Base-by-base conservation (phyloP, 179 eudicot genomes). In the Gypsophila paniculata region DNA sequence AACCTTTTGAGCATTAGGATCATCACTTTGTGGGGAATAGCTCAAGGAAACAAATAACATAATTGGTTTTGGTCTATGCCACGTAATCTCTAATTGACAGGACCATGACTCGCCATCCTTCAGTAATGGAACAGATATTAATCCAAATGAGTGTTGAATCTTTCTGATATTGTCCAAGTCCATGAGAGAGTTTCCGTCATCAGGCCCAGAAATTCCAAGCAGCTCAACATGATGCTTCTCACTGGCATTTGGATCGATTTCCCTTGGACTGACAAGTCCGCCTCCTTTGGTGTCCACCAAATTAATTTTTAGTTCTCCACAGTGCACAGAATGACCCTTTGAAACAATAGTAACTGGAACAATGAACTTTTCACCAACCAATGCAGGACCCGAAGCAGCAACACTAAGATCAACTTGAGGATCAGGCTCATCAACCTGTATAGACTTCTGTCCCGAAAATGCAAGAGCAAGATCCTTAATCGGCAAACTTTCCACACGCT, bases 231-330 rank as follows among this genome's bases (percentile, higher is more conserved):
- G 93, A 66, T 87, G 91, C 83, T 78, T 86, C 61, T 85, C 96
- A 0, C 76, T 17, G 22, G 90, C 82, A 67, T 75, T 69, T 42
- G 89, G 80, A 29, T 92, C 91, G 8, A 73, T 79, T 71, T 91
- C 97, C 74, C 90, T 84, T n/a, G 99, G 99, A 83, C 99, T 95
- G 61, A 86, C 89, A 73, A 95, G 88, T 70, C 99, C 96, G 61
- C 90, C 98, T 22, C 96, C 99, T 85, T 85, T 85, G 25, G 93
- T 83, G 76, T 95, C 99, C 70, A 95, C 99, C 46, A 95, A 82
- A 73, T 95, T 95, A 61, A 95, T 87, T 79, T 95, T 92, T 76
- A 95, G 75, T 68, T 95, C 99, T 70, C 99, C 99, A 17, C 88
- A 85, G 76, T 79, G 52, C 13, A 90, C 89, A 10, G 82, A 61